phyloP scores from a whole-genome alignment of 345 rosid genomes.

The Ailanthus altissimus region DNA sequence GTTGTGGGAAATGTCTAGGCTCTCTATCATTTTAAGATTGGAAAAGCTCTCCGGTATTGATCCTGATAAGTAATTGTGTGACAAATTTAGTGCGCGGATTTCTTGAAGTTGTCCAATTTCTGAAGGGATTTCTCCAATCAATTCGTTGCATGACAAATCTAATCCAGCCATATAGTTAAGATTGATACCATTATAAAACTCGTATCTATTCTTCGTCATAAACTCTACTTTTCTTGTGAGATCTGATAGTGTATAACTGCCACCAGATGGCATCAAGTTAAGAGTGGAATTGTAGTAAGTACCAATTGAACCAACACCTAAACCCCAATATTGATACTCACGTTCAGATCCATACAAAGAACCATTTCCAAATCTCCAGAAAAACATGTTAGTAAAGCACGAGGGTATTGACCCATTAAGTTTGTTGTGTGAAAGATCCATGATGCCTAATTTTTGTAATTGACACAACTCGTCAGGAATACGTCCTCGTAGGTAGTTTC shows the following conservation, averaged over 20 bases:
- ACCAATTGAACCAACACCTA: not conserved
- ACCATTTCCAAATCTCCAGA: not conserved
- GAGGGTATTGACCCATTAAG: slow-evolving; percentile 12
- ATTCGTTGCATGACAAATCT: slow-evolving; percentile 32
- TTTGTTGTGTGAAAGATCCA: slow-evolving; percentile 12
- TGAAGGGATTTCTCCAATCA: slow-evolving; percentile 23
- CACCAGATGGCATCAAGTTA: too few species aligned
- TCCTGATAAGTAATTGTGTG: slow-evolving; percentile 12
- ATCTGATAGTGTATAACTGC: too few species aligned
- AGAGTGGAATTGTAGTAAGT: not conserved
- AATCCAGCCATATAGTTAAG: slow-evolving; percentile 15
- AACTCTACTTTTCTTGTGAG: slow-evolving; percentile 14
- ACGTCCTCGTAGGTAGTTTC: not conserved
- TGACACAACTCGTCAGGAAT: not conserved
- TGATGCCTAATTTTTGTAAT: not conserved
- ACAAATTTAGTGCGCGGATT: slow-evolving; percentile 26
- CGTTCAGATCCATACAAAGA: too few species aligned
- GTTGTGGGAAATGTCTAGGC: slow-evolving; percentile 1
- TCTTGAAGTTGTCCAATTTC: slow-evolving; percentile 23
- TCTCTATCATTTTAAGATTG: slow-evolving; percentile 2
- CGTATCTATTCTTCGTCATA: slow-evolving; percentile 26
- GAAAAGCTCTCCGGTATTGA: slow-evolving; percentile 26
- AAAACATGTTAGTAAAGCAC: not conserved
- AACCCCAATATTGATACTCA: accelerated
- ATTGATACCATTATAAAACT: slow-evolving; percentile 19